Base-by-base conservation (phyloP, 2,329 filamentous ascomycete species). In the Alternaria sp. region DNA sequence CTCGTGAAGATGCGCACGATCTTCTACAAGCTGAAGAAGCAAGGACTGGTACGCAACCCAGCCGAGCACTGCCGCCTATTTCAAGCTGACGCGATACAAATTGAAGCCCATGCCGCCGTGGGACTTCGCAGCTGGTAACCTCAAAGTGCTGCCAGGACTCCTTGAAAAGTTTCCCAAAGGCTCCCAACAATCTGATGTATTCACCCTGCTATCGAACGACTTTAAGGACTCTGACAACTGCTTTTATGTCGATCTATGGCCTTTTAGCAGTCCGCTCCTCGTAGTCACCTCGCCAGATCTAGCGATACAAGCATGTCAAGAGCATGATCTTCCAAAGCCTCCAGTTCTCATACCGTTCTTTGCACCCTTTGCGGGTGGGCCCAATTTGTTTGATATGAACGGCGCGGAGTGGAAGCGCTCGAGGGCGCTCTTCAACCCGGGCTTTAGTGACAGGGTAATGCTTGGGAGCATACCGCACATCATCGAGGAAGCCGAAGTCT, bases 391-490 rank as follows among this genome's bases (percentile, higher is more conserved):
- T 20, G 47, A 60, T 0, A 71, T 67, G 62, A 63, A 59, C 26
- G 61, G 52, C 5, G 18, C 54, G 1, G 55, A 63, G 24, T 73
- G 68, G 67, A 73, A 69, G 47, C 78, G 83, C 2, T 67, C 62
- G 47, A 52, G 68, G 12, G 39, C 54, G 5, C 41, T 71, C 8
- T 73, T 71, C 49, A 71, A 64, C 16, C 62, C 60, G 1, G 67
- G 58, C 1, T 65, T 62, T 47, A 60, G 59, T 65, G 86, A 30
- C 82, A 81, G 62, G 80, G 83, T 0, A 80, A 84, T 4, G 83
- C 68, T 1, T 77, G 76, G 26, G 76, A 54, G 51, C 5, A 59
- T 30, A 22, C 8, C 56, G n/a, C 57, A 49, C 12, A 59, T 59
- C 4, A 43, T 59, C 5, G 28, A 54, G 9, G 57, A 59, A 36